Evolutionary conservation across 139 green algal species (phyloP).

Genomic region (Chlamydomonas schloesseri): DNA sequence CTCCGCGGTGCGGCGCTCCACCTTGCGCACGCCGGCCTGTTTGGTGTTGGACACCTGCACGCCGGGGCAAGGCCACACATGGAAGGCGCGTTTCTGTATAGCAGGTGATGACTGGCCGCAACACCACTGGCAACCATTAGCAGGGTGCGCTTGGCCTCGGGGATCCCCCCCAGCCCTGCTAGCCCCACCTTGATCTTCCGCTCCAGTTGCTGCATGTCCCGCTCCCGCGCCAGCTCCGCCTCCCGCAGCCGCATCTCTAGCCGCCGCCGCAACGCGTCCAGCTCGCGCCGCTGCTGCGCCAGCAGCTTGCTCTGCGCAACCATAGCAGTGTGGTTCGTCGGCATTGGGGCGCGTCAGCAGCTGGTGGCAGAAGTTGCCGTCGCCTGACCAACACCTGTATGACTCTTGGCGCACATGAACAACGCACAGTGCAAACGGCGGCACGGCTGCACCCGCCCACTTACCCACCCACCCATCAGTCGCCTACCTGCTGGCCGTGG

Average conservation of each 20-base stretch:
- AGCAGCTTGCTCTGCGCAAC: background rate
- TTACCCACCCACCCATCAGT: background rate
- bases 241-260: background rate
- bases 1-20: background rate
- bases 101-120: too few relatives aligned
- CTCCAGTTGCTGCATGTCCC: slow-evolving; percentile 8
- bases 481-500: slow-evolving; percentile 24
- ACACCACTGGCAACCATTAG: too few relatives aligned
- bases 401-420: too few relatives aligned
- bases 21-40: background rate
- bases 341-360: too few relatives aligned
- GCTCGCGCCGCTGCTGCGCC: background rate
- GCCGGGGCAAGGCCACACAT: background rate
- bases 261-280: background rate
- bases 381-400: too few relatives aligned
- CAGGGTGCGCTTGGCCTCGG: too few relatives aligned
- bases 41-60: background rate
- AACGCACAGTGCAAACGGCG: too few relatives aligned
- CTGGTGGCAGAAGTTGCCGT: too few relatives aligned
- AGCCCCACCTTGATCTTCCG: slow-evolving; percentile 19
- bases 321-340: background rate
- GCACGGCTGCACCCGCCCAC: too few relatives aligned
- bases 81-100: too few relatives aligned
- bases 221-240: slow-evolving; percentile 1
- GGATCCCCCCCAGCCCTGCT: too few relatives aligned